Percentiles rank a stretch among this genome's conserved stretches.
These are phyloP conservation scores for Solanum sejunctum DNA, from an alignment of 257 asterid species.

Conservation along the genomic window DNA sequence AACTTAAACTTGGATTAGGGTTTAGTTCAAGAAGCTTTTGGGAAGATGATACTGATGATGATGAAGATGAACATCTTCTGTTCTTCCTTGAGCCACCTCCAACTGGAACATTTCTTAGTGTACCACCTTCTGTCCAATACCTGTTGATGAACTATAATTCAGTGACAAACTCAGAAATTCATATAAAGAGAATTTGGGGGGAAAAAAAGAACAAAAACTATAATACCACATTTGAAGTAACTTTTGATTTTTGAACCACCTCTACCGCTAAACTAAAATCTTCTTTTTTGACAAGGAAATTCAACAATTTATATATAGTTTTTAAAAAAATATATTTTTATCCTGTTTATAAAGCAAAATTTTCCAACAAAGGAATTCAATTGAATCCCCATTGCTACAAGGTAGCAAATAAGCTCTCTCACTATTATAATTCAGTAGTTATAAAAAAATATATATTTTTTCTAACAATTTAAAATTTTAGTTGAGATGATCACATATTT, in stretches of 20 bases:
- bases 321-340: not conserved
- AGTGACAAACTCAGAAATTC: not conserved
- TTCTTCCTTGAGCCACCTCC: slow-evolving; percentile 70
- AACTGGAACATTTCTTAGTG: slow-evolving; percentile 63
- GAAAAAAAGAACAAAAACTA: not conserved
- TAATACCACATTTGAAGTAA: not conserved
- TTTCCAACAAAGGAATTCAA: not conserved
- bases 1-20: slow-evolving; percentile 19
- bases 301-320: not conserved
- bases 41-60: not conserved
- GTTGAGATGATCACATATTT: not conserved
- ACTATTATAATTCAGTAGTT: not conserved
- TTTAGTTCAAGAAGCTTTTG: slow-evolving; percentile 28
- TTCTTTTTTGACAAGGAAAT: not conserved
- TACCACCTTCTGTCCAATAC: slow-evolving; percentile 87
- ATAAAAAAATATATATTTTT: not conserved
- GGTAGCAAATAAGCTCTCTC: not conserved
- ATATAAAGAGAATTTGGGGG: not conserved
- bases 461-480: not conserved
- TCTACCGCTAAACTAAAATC: not conserved
- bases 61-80: slow-evolving; percentile 26
- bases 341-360: not conserved
- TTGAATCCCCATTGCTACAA: not conserved
- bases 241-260: not conserved
- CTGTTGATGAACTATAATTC: not conserved